These are phyloP conservation scores for Dactylellina sp. DNA, from an alignment of 2,329 filamentous ascomycete species.

Conservation along the genomic window DNA sequence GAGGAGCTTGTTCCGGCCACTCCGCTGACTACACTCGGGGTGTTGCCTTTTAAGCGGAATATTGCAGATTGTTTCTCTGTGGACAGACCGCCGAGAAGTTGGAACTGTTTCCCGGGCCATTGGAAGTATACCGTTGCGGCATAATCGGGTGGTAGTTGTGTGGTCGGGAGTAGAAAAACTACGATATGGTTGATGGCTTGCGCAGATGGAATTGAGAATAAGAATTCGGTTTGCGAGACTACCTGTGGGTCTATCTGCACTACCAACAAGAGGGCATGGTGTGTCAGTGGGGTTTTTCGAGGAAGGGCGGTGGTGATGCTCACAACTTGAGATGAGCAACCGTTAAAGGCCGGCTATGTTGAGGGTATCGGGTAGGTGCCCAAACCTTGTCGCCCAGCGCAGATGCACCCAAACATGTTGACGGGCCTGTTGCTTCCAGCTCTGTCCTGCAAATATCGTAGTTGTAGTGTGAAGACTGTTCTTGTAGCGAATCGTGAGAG, in stretches of 20 bases:
- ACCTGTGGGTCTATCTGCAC: constrained; percentile 69
- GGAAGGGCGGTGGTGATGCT: constrained; percentile 21
- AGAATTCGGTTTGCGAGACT: constrained; percentile 71
- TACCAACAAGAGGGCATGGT: constrained; percentile 57
- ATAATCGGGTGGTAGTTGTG: constrained; percentile 77
- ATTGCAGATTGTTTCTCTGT: constrained; percentile 91
- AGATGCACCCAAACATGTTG: constrained; percentile 61
- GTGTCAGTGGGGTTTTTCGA: constrained; percentile 13
- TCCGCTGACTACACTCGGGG: constrained; percentile 36
- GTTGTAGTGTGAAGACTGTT: constrained; percentile 4
- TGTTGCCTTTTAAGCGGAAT: constrained; percentile 75
- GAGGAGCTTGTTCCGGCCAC: constrained; percentile 59
- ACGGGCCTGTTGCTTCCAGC: constrained; percentile 9
- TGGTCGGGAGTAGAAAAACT: constrained; percentile 86
- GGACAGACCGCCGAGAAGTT: constrained; percentile 87
- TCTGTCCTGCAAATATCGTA: constrained; percentile 21
- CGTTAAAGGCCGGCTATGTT: constrained; percentile 20
- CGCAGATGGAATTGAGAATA: constrained; percentile 69
- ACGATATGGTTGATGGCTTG: constrained; percentile 79
- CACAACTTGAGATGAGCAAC: constrained; percentile 42
- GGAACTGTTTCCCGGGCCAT: constrained; percentile 75
- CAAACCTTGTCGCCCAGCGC: constrained; percentile 60
- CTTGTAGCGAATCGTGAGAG: background rate
- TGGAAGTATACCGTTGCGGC: constrained; percentile 93
- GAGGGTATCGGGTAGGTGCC: constrained; percentile 44